Evolutionary conservation across 2,329 filamentous ascomycete species (phyloP), one percentile per base, ranked within the genome.

Genomic region (Fusarium chaquense): DNA sequence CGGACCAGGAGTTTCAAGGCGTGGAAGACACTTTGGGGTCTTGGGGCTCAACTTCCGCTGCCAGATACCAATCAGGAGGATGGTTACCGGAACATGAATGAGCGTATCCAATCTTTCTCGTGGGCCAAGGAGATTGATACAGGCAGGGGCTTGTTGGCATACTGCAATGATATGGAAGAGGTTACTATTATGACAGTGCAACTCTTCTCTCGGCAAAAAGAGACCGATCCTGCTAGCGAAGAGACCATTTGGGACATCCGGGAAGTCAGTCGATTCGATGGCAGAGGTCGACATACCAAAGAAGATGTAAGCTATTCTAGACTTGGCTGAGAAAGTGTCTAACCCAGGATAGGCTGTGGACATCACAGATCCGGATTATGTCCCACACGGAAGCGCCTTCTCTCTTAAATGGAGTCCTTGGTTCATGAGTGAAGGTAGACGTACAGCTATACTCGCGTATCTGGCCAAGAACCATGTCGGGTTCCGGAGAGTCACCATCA

Each of bases 321-420:
- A 8, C 11, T 11, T 38, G 7, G 3, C 9, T 35, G 15, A 5
- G 20, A n/a, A 26, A 30, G 9, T 12, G 18, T 44, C 58, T 76
- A 52, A 76, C 46, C n/a, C 35, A 30, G 4, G 24, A 26, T 20
- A 81, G 79, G 70, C 61, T 7, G 51, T 58, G n/a, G 75, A 80
- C 59, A 64, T 72, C 2, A 73, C 71, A 3, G 84, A 89, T 57
- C 82, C 84, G 0, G 84, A 88, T 53, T 87, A 81, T 56, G 78
- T 81, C 4, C 83, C 85, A 3, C 79, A 76, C 30, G 81, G 80
- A 8, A 86, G 84, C 6, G 82, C 83, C 1, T 87, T 85, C 59
- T 82, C 83, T 5, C 71, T 89, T 5, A 83, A 78, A 69, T 89
- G 85, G 84, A 85, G 85, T 30, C 85, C 86, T 0, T 89, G 86